These are phyloP conservation scores for Pestalotiopsis sp. DNA, from an alignment of 2,329 filamentous ascomycete genomes.

Conservation along the genomic window DNA sequence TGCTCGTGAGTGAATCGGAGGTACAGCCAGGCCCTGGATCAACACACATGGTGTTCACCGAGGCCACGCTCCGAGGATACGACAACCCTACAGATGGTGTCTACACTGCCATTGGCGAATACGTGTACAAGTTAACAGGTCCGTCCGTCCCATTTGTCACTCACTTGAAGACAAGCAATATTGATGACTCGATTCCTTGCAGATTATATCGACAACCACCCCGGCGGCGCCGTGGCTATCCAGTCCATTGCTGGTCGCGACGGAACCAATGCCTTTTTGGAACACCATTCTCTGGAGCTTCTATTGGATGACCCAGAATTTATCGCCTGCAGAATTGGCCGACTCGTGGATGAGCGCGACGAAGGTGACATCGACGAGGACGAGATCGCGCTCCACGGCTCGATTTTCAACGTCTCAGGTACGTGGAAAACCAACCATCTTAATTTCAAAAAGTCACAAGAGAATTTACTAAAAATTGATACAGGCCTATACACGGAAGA, in stretches of 20 bases:
- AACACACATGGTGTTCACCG: neutral
- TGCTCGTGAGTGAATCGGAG: neutral
- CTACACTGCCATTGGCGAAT: neutral
- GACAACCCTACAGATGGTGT: conserved; percentile 1
- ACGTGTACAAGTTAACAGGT: neutral
- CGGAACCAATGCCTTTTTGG: neutral
- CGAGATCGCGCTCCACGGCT: conserved; percentile 4
- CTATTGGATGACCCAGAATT: neutral
- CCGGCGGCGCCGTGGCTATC: neutral
- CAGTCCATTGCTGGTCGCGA: neutral
- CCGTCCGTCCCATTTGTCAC: neutral
- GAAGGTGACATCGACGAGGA: neutral
- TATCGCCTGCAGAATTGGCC: neutral
- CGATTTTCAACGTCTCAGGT: neutral
- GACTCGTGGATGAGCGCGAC: neutral
- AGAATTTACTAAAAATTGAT: neutral
- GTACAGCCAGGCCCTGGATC: neutral
- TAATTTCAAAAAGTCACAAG: neutral
- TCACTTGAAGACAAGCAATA: neutral
- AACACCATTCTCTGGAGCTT: neutral
- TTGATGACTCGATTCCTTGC: neutral
- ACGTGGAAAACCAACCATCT: neutral
- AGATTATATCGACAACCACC: neutral
- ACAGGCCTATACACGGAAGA: neutral
- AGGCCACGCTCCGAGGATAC: neutral